Percentiles rank a stretch among this genome's conserved stretches.
These are phyloP conservation scores for Castanospermum australe DNA, from an alignment of 306 rosid genomes.

Conservation along the genomic window DNA sequence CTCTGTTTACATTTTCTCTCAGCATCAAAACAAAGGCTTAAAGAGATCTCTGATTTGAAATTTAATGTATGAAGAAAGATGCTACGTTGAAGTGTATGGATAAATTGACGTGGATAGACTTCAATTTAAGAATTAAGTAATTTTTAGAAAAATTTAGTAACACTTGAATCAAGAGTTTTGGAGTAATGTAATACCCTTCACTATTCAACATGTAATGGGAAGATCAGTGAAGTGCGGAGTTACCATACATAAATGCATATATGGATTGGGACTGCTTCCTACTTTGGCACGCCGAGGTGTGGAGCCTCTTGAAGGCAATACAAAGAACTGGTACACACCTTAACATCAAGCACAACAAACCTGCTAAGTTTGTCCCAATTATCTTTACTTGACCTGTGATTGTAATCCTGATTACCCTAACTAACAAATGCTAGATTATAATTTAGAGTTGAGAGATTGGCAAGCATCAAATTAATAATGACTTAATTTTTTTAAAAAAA, in stretches of 20 bases:
- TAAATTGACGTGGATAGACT: too few relatives aligned
- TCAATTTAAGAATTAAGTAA: too few relatives aligned
- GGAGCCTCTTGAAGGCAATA: neutral
- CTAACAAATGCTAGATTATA: neutral
- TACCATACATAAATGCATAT: neutral
- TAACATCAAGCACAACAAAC: neutral
- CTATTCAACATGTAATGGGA: neutral
- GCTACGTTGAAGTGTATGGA: too few relatives aligned
- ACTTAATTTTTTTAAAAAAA: too few relatives aligned
- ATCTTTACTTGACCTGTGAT: neutral
- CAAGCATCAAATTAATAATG: neutral
- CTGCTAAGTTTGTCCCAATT: neutral
- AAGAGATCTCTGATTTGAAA: too few relatives aligned
- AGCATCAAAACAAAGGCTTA: too few relatives aligned
- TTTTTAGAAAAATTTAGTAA: too few relatives aligned
- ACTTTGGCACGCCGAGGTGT: neutral
- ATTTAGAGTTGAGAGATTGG: neutral
- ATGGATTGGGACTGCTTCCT: neutral
- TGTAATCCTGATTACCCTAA: neutral
- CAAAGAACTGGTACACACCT: neutral
- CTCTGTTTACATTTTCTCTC: too few relatives aligned
- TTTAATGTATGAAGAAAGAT: too few relatives aligned
- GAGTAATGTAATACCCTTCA: too few relatives aligned
- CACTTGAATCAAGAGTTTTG: too few relatives aligned
- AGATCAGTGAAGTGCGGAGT: neutral